Conservation (phyloP, 768 basidiomycete species). For the Xerocomellus dryophilus region DNA sequence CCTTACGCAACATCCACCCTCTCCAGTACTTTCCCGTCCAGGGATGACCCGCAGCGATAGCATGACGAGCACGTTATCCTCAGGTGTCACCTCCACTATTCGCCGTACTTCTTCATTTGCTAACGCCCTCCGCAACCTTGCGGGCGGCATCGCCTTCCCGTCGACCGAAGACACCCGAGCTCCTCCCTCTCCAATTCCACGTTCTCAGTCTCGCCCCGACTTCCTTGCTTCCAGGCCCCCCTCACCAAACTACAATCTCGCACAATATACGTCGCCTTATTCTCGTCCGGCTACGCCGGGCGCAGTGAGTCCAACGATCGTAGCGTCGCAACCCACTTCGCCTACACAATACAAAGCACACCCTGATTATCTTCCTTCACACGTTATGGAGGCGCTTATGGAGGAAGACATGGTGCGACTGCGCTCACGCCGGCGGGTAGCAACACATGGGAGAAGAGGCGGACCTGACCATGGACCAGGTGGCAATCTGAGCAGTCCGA, state of each 20-base stretch:
- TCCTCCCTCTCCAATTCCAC: conserved; percentile 33
- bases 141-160: conserved; percentile 71
- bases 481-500: conserved; percentile 59
- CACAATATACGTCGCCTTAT: conserved; percentile 77
- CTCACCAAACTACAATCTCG: conserved; percentile 74
- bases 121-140: conserved; percentile 65
- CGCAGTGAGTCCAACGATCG: conserved; percentile 20
- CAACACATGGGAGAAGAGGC: conserved; percentile 40
- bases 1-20: conserved; percentile 41
- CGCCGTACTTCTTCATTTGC: conserved; percentile 81
- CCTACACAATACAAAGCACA: conserved; percentile 35
- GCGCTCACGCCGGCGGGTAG: conserved; percentile 56
- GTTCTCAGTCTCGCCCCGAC: conserved; percentile 23
- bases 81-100: conserved; percentile 63
- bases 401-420: conserved; percentile 95
- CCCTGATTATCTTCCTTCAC: conserved; percentile 62
- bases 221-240: conserved; percentile 61
- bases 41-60: conserved; percentile 57
- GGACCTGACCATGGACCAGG: conserved; percentile 37
- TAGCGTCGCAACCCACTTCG: conserved; percentile 30
- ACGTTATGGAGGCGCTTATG: conserved; percentile 86
- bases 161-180: conserved; percentile 51
- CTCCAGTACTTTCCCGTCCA: conserved; percentile 49
- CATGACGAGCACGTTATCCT: conserved; percentile 56
- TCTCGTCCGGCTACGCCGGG: conserved; percentile 49